Conservation (phyloP, 2,329 filamentous ascomycete species). For the Aspergillus glaucus region DNA sequence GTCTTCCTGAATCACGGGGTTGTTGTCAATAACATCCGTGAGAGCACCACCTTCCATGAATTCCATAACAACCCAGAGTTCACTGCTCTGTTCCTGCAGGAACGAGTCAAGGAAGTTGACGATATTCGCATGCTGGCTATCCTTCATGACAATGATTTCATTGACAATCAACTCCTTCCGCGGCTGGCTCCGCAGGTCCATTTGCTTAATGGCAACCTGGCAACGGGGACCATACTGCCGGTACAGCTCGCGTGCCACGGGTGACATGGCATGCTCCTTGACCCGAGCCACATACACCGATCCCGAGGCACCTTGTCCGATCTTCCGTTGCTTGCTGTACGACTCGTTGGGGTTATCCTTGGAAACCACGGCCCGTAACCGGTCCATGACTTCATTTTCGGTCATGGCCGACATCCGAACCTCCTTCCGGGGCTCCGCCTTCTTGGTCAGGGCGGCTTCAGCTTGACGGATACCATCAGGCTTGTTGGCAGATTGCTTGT, state of each 20-base stretch:
- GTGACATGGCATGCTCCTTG: slow-evolving; percentile 78
- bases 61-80: slow-evolving; percentile 99
- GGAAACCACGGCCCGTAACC: slow-evolving; percentile 87
- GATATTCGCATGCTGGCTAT: slow-evolving; percentile 96
- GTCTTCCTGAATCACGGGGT: slow-evolving; percentile 85
- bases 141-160: slow-evolving; percentile 99
- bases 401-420: slow-evolving; percentile 98
- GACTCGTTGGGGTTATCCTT: slow-evolving; percentile 91
- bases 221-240: slow-evolving; percentile 72
- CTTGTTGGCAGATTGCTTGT: slow-evolving; percentile 52
- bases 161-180: slow-evolving; percentile 98
- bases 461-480: slow-evolving; percentile 76
- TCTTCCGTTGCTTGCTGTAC: slow-evolving; percentile 99
- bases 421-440: slow-evolving; percentile 74
- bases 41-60: slow-evolving; percentile 98
- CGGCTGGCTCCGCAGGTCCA: slow-evolving; percentile 96
- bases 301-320: slow-evolving; percentile 94
- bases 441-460: slow-evolving; percentile 80
- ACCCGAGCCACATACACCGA: slow-evolving; percentile 97
- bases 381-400: slow-evolving; percentile 94
- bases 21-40: slow-evolving; percentile 98
- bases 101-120: slow-evolving; percentile 98
- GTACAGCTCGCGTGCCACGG: slow-evolving; percentile 69
- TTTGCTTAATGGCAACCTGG: slow-evolving; percentile 98
- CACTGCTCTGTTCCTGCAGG: slow-evolving; percentile 84